These are phyloP conservation scores for Elaeis oleifera DNA, from an alignment of 202 grass and related monocot species.

Conservation along the genomic window DNA sequence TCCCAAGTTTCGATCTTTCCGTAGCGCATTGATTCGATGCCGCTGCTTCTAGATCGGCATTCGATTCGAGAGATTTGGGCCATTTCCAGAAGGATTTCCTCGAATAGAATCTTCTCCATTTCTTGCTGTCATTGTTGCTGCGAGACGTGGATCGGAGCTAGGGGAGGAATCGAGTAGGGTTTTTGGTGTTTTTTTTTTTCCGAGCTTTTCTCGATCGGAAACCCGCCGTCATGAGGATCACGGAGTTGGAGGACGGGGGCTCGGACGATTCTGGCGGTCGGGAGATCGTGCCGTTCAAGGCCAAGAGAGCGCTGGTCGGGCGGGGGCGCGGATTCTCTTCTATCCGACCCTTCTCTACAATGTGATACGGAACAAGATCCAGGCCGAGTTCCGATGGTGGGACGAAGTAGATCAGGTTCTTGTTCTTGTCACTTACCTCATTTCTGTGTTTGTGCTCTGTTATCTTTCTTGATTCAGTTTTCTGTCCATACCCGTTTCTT, in stretches of 20 bases:
- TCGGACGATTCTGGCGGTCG: constrained; percentile 15
- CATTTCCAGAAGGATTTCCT: background rate
- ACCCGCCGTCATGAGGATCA: constrained; percentile 26
- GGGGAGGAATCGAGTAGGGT: constrained; percentile 17
- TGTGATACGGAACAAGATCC: constrained; percentile 69
- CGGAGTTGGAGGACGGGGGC: constrained; percentile 30
- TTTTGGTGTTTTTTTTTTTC: constrained; percentile 1
- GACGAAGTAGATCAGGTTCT: constrained; percentile 81
- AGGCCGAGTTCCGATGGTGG: constrained; percentile 95
- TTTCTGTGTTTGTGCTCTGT: background rate
- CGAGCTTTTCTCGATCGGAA: background rate
- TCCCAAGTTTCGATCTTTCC: background rate
- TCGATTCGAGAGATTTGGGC: background rate
- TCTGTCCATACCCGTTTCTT: constrained; percentile 8
- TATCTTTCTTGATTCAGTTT: background rate
- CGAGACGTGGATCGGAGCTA: constrained; percentile 18
- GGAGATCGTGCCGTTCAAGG: constrained; percentile 36
- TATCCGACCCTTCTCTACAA: constrained; percentile 91
- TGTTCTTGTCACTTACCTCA: background rate
- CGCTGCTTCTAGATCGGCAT: too few species aligned
- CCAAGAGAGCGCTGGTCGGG: constrained; percentile 58
- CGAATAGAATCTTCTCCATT: background rate
- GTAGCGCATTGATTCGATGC: background rate
- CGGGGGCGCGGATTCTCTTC: constrained; percentile 68
- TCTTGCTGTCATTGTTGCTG: constrained; percentile 11